These are phyloP conservation scores for Fomitopsis pulvina DNA, from an alignment of 768 basidiomycete species.

Conservation along the genomic window DNA sequence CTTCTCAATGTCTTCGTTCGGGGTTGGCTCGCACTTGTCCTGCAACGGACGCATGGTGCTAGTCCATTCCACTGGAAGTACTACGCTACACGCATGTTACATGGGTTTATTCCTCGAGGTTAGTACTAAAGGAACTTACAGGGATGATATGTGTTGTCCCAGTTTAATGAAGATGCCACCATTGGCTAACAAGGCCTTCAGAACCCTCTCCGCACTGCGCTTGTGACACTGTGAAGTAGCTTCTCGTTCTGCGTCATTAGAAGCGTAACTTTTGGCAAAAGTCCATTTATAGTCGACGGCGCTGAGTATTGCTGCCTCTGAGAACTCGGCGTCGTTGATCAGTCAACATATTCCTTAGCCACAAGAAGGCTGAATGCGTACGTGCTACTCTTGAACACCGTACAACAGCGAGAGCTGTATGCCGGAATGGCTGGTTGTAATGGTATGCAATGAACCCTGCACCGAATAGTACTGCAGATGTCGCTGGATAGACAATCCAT, in stretches of 20 bases:
- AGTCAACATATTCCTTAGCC: neutral
- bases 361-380: slow-evolving; percentile 22
- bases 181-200: slow-evolving; percentile 82
- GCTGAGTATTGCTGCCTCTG: slow-evolving; percentile 56
- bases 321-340: slow-evolving; percentile 20
- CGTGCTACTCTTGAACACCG: slow-evolving; percentile 79
- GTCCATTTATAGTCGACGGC: slow-evolving; percentile 70
- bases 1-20: slow-evolving; percentile 65
- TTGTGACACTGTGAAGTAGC: slow-evolving; percentile 77
- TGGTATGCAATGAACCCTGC: slow-evolving; percentile 49
- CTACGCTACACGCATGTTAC: slow-evolving; percentile 28
- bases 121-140: slow-evolving; percentile 29
- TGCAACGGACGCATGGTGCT: slow-evolving; percentile 59
- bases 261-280: slow-evolving; percentile 45
- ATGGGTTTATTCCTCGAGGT: slow-evolving; percentile 10
- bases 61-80: slow-evolving; percentile 63
- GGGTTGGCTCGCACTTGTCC: slow-evolving; percentile 90
- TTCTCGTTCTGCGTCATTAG: slow-evolving; percentile 40
- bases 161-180: slow-evolving; percentile 88
- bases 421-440: slow-evolving; percentile 65
- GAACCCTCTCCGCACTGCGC: slow-evolving; percentile 72
- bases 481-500: slow-evolving; percentile 14
- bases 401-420: slow-evolving; percentile 62
- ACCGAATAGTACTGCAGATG: slow-evolving; percentile 24
- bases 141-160: slow-evolving; percentile 82